Evolutionary conservation across 805 yeast genomes (phyloP).

Genomic region (Torulaspora indica): DNA sequence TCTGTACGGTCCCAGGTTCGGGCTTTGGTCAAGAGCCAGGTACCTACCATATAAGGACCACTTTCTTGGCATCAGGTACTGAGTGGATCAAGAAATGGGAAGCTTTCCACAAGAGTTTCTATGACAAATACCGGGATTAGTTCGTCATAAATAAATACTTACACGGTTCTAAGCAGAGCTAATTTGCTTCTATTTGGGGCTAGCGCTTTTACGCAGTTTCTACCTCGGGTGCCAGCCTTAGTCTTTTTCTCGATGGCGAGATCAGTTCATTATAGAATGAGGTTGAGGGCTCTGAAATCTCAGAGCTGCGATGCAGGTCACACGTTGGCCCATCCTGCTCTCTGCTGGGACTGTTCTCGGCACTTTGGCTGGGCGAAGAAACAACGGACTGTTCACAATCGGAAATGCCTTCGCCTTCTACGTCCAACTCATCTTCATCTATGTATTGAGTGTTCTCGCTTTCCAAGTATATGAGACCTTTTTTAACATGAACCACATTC

Average conservation of each 20-base stretch:
- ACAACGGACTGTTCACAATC: neutral
- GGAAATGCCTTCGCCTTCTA: conserved; percentile 1
- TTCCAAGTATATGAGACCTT: conserved; percentile 29
- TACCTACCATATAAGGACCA: conserved; percentile 90
- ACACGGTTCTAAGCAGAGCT: neutral
- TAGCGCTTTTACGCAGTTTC: neutral
- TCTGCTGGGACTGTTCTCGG: neutral
- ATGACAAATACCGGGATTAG: conserved; percentile 46
- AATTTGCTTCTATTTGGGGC: neutral
- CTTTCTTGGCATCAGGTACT: conserved; percentile 91
- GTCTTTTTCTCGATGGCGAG: conserved; percentile 7
- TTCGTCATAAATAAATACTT: neutral
- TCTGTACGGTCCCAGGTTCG: conserved; percentile 95
- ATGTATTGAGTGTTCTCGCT: conserved; percentile 15
- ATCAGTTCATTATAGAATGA: conserved; percentile 5
- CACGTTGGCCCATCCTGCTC: neutral
- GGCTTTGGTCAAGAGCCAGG: conserved; percentile 94
- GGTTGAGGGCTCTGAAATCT: conserved; percentile 10
- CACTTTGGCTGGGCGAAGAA: neutral
- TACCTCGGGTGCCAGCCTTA: neutral
- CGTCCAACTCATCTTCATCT: conserved; percentile 15
- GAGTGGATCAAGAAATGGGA: conserved; percentile 83
- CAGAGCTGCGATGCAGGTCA: conserved; percentile 5
- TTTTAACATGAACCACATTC: conserved; percentile 22
- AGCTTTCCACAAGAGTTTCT: conserved; percentile 70